Evolutionary conservation across 2,329 filamentous ascomycete species (phyloP).

Genomic region (Beauveria rudraprayagi): DNA sequence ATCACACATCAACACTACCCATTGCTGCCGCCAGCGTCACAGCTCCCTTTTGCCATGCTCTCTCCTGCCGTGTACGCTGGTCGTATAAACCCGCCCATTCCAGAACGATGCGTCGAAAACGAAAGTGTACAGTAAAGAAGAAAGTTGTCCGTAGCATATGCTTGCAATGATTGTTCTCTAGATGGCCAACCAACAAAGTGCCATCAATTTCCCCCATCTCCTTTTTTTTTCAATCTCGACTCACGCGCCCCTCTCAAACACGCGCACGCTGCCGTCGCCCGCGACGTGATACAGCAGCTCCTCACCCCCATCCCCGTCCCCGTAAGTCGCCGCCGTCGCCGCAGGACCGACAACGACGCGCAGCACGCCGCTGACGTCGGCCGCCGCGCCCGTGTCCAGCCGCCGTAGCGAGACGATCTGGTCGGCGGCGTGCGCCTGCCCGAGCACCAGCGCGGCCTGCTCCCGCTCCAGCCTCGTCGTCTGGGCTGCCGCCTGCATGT

Average conservation of each 20-base stretch:
- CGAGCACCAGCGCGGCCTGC: conserved; percentile 62
- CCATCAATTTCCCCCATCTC: no score
- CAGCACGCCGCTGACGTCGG: conserved; percentile 83
- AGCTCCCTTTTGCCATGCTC: no score
- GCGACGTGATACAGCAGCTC: conserved; percentile 78
- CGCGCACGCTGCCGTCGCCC: conserved; percentile 68
- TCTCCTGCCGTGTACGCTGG: no score
- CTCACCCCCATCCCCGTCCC: conserved; percentile 52
- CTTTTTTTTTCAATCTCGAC: accelerated
- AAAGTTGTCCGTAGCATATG: no score
- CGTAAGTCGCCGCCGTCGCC: conserved; percentile 75
- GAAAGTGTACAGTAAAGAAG: no score
- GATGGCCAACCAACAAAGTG: no score
- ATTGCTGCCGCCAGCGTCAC: no score
- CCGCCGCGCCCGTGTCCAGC: conserved; percentile 80
- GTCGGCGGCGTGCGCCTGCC: conserved; percentile 67
- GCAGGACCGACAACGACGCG: conserved; percentile 66
- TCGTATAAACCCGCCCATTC: no score
- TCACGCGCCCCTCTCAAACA: conserved; percentile 68
- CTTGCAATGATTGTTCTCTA: no score
- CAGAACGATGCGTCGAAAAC: no score
- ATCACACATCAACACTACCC: no score
- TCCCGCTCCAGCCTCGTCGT: conserved; percentile 59
- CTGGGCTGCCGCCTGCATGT: conserved; percentile 41
- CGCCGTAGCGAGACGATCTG: conserved; percentile 63